A percentile compares a stretch with the other conserved stretches of the same genome.
Conservation (phyloP, 78 protist species). For the Creolimax fragrantissima region DNA sequence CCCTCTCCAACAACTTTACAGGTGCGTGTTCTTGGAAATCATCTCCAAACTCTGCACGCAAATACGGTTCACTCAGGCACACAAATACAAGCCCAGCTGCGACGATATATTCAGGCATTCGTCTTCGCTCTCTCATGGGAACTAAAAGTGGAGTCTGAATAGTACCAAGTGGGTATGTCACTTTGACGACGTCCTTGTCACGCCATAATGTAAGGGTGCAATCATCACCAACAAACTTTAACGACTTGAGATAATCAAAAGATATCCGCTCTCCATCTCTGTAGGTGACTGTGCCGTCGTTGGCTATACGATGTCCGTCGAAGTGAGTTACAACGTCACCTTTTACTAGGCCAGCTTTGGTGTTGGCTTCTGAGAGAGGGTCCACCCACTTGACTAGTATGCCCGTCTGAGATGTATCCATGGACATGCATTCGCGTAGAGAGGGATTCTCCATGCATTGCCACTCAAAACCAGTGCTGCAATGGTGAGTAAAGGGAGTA, state of each 20-base stretch:
- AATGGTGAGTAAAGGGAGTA: no score
- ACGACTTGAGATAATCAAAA: not conserved
- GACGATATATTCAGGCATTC: slow-evolving; percentile 2
- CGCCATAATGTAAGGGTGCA: not conserved
- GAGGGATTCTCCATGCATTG: not conserved
- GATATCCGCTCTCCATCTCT: not conserved
- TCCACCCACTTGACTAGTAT: not conserved
- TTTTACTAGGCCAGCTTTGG: not conserved
- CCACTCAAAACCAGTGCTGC: slow-evolving; percentile 12
- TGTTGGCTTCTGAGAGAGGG: not conserved
- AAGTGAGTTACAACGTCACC: not conserved
- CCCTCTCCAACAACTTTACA: not conserved
- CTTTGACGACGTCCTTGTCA: not conserved
- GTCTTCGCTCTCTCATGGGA: not conserved
- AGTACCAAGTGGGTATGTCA: not conserved
- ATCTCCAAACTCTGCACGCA: not conserved
- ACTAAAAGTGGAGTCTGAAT: slow-evolving; percentile 2
- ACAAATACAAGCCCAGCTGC: slow-evolving; percentile 43
- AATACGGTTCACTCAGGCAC: slow-evolving; percentile 15
- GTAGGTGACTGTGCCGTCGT: not conserved
- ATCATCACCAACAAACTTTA: slow-evolving; percentile 2
- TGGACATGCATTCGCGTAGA: not conserved
- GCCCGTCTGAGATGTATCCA: not conserved
- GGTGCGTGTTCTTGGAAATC: not conserved
- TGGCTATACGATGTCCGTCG: not conserved